Evolutionary conservation across 768 basidiomycete genomes (phyloP), one percentile per base, ranked within the genome.

Genomic region (Phylloporus sp.): DNA sequence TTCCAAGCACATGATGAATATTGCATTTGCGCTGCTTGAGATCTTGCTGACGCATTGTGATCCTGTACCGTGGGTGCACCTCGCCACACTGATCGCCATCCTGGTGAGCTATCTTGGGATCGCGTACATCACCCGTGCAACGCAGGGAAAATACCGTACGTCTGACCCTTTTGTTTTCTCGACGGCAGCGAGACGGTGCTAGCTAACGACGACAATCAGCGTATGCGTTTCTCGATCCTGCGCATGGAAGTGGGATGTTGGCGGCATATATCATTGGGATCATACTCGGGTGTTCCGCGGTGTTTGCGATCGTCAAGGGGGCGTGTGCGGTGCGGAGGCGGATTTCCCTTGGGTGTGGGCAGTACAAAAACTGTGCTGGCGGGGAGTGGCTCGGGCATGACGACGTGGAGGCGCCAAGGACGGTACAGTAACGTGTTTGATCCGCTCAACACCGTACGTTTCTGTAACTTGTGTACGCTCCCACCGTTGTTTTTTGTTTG

Each of bases 231-330:
- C 76, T 88, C 8, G 60, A 86, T 54, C 84, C 86, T 0, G 20
- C 52, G 8, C 63, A 57, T 14, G 60, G 77, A 46, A 60, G 66
- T 20, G 69, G 54, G 5, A 55, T 70, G 27, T 67, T 87, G 36
- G 81, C 80, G 0, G 80, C 62, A 0, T 87, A 86, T 59, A 79
- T 86, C 55, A 18, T 81, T 31, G 83, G 81, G 4, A 82, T 86
- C 47, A 71, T 63, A 3, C 56, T 72, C 5, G 83, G 70, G 0
- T 77, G 77, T 28, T 61, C 63, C 34, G 44, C 86, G 45, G 56
- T 83, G 7, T 86, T 86, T 54, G 29, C 56, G 11, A 15, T 81
- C 48, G 74, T 76, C 6, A 73, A 74, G 21, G 71, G 65, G n/a
- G n/a, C n/a, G n/a, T n/a, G n/a, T n/a, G n/a, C n/a, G n/a, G n/a